Evolutionary conservation across 202 grass and related monocot genomes (phyloP).

Genomic region (Panicum hallii): DNA sequence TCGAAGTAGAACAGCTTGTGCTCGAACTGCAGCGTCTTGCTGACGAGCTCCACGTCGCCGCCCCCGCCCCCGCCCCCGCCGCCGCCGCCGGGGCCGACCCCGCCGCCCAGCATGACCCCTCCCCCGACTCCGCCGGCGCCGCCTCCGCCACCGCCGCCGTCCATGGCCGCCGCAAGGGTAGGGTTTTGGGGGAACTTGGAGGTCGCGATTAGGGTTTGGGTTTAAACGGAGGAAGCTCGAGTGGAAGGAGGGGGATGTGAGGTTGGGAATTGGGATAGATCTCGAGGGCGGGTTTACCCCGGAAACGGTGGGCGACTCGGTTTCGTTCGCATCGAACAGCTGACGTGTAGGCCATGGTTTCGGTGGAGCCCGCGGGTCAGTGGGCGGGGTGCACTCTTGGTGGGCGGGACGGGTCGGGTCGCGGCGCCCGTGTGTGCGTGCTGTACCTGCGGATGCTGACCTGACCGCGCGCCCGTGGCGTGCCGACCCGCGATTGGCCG

Average conservation of each 20-base stretch:
- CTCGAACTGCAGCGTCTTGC: constrained; percentile 94
- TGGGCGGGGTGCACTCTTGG: not conserved
- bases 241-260: constrained; percentile 37
- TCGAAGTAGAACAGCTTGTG: constrained; percentile 98
- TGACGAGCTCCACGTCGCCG: constrained; percentile 87
- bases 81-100: constrained; percentile 31
- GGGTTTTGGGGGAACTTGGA: constrained; percentile 44
- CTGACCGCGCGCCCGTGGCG: constrained; percentile 41
- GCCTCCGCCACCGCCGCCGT: constrained; percentile 39
- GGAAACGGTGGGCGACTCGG: constrained; percentile 31
- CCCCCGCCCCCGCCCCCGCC: constrained; percentile 51
- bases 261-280: constrained; percentile 58
- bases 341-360: not conserved
- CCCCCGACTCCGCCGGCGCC: not conserved
- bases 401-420: not conserved
- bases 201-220: constrained; percentile 61
- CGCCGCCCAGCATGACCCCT: constrained; percentile 46
- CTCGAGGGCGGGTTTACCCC: constrained; percentile 45
- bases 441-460: constrained; percentile 54
- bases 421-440: constrained; percentile 30
- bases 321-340: not conserved
- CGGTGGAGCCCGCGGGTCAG: rapidly evolving
- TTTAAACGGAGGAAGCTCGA: constrained; percentile 40
- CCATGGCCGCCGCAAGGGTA: constrained; percentile 48
- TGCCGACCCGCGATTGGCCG: constrained; percentile 36